These are phyloP conservation scores for Solanum sitiens DNA, from an alignment of 257 asterid species.

Conservation along the genomic window DNA sequence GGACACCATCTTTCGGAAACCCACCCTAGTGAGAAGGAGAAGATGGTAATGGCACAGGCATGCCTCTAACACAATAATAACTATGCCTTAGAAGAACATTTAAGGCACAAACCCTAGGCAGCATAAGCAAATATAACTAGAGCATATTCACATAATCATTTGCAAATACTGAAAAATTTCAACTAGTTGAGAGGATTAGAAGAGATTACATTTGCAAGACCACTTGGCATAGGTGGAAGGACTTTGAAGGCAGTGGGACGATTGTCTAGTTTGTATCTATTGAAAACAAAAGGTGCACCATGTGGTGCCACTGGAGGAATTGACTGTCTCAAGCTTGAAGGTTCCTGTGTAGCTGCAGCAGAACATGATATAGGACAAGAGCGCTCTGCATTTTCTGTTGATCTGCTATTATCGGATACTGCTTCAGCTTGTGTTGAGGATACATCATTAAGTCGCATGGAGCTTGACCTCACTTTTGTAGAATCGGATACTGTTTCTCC, in stretches of 20 bases:
- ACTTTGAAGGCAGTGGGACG: conserved; percentile 80
- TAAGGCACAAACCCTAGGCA: background rate
- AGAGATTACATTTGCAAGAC: conserved; percentile 63
- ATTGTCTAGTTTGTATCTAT: conserved; percentile 87
- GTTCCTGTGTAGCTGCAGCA: conserved; percentile 24
- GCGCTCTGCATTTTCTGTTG: conserved; percentile 23
- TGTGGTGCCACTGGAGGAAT: conserved; percentile 38
- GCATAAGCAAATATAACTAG: background rate
- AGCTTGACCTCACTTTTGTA: conserved; percentile 33
- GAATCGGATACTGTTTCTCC: conserved; percentile 25
- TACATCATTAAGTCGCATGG: conserved; percentile 6
- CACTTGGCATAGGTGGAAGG: conserved; percentile 65
- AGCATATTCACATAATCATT: background rate
- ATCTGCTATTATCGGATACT: conserved; percentile 13
- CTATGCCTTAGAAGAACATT: background rate
- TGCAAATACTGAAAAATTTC: background rate
- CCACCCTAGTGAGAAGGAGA: background rate
- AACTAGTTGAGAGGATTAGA: background rate
- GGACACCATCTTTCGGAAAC: background rate
- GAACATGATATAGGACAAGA: conserved; percentile 26
- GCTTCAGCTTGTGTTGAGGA: conserved; percentile 25
- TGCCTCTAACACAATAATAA: background rate
- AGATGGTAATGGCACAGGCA: background rate
- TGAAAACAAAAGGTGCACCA: conserved; percentile 41
- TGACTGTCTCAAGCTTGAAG: conserved; percentile 28